Percentiles rank a stretch among this genome's conserved stretches.
Evolutionary conservation across 225 moss, liverwort and hornwort species (phyloP).

Genomic region (Ulota crispa): DNA sequence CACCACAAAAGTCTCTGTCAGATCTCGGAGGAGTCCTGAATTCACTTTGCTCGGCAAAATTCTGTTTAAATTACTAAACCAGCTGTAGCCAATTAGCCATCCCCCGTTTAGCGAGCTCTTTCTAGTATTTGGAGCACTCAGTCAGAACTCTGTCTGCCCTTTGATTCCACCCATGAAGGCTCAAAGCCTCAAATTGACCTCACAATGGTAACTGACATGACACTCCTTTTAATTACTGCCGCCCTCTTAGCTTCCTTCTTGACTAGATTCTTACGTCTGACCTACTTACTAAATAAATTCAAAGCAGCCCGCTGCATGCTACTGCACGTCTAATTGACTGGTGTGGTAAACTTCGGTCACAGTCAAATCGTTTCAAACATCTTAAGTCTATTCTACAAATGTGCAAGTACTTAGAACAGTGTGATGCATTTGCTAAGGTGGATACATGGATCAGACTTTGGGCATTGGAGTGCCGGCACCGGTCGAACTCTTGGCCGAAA

Average conservation of each 20-base stretch:
- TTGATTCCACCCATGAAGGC: neutral
- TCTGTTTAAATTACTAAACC: neutral
- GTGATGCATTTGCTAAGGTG: neutral
- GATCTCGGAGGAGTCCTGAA: neutral
- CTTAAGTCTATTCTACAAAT: neutral
- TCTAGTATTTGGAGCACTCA: neutral
- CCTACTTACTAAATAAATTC: constrained; percentile 14
- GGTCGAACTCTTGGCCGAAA: too few relatives aligned
- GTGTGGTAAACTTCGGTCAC: neutral
- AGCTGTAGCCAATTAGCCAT: neutral
- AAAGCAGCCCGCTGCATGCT: neutral
- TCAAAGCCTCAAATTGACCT: constrained; percentile 11
- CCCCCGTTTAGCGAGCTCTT: neutral
- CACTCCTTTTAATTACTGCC: neutral
- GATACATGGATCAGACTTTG: neutral
- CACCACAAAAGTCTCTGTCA: neutral
- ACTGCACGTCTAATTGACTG: neutral
- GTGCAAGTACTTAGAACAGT: neutral
- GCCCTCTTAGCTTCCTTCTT: constrained; percentile 4
- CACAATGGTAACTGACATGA: constrained; percentile 17
- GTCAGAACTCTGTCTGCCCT: neutral
- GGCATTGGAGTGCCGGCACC: neutral
- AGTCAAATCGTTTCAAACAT: neutral
- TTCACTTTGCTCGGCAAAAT: neutral
- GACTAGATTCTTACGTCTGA: constrained; percentile 14